Conservation (phyloP, 2,329 filamentous ascomycete genomes). For the Ascocoryne sarcoides region DNA sequence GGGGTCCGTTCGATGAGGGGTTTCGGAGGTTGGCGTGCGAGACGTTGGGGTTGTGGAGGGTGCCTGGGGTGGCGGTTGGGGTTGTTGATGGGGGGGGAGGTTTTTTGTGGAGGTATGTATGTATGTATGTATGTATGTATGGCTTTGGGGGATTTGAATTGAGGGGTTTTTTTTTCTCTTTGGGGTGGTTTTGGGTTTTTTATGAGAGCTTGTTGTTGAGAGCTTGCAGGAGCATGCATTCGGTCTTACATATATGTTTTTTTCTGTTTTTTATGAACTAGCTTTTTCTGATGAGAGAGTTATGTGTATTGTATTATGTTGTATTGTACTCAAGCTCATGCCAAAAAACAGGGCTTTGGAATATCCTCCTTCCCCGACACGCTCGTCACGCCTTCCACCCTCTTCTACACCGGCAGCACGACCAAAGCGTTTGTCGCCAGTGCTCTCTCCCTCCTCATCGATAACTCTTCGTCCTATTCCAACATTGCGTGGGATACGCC, state of each 20-base stretch:
- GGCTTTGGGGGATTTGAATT: too few relatives aligned
- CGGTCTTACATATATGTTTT: too few relatives aligned
- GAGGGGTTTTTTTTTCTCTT: too few relatives aligned
- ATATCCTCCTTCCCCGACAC: slow-evolving; percentile 30
- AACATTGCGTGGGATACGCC: slow-evolving; percentile 38
- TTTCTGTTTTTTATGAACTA: neutral
- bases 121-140: too few relatives aligned
- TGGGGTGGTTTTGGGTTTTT: too few relatives aligned
- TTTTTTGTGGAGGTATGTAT: slow-evolving; percentile 33
- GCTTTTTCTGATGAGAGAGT: too few relatives aligned
- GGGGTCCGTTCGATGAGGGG: slow-evolving; percentile 12
- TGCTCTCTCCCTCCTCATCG: slow-evolving; percentile 40
- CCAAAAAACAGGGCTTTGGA: slow-evolving; percentile 32
- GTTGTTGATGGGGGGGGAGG: slow-evolving; percentile 38
- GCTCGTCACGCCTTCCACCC: slow-evolving; percentile 36
- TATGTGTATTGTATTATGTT: too few relatives aligned
- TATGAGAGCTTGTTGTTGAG: neutral
- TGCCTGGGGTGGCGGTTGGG: slow-evolving; percentile 41
- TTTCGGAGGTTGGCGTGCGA: slow-evolving; percentile 22
- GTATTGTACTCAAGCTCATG: too few relatives aligned
- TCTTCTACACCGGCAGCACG: slow-evolving; percentile 47
- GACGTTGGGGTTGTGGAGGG: slow-evolving; percentile 34
- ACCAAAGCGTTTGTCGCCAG: slow-evolving; percentile 48
- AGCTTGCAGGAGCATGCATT: too few relatives aligned
- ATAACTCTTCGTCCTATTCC: slow-evolving; percentile 32